phyloP scores from a whole-genome alignment of 805 yeast species.

The Barnettozyma siamensis region DNA sequence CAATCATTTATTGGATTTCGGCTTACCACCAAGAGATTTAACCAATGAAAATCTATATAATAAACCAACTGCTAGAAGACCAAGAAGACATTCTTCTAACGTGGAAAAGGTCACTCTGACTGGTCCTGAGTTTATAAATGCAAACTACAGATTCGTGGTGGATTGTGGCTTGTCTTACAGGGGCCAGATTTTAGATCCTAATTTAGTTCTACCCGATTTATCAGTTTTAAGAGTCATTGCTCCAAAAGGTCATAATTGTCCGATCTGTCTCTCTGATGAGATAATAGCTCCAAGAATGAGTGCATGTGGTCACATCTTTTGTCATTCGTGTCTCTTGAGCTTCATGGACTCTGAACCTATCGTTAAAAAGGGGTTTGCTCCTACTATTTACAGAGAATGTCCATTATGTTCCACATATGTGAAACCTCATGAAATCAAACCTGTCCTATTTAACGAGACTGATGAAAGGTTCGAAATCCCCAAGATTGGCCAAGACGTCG shows the following conservation, averaged over 20 bases:
- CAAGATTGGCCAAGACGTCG: conserved; percentile 45
- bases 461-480: conserved; percentile 58
- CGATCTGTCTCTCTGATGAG: conserved; percentile 81
- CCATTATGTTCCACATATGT: conserved; percentile 70
- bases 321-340: conserved; percentile 74
- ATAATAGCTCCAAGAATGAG: conserved; percentile 94
- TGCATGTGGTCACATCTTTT: conserved; percentile 88
- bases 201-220: conserved; percentile 56
- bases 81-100: conserved; percentile 24
- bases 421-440: conserved; percentile 51
- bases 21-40: conserved; percentile 36
- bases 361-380: conserved; percentile 31
- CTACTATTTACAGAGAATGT: conserved; percentile 59
- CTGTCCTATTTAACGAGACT: conserved; percentile 47
- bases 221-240: conserved; percentile 68
- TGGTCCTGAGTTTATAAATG: conserved; percentile 72
- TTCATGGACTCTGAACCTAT: conserved; percentile 50
- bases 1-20: conserved; percentile 61
- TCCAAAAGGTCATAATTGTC: conserved; percentile 75
- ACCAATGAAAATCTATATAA: conserved; percentile 4
- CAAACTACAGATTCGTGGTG: conserved; percentile 79
- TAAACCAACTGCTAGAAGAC: conserved; percentile 18
- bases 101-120: conserved; percentile 40
- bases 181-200: conserved; percentile 66
- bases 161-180: conserved; percentile 51